A percentile compares a stretch with the other conserved stretches of the same genome.
These are phyloP conservation scores for Fusarium mundagurra DNA, from an alignment of 2,329 filamentous ascomycete species.

Conservation along the genomic window DNA sequence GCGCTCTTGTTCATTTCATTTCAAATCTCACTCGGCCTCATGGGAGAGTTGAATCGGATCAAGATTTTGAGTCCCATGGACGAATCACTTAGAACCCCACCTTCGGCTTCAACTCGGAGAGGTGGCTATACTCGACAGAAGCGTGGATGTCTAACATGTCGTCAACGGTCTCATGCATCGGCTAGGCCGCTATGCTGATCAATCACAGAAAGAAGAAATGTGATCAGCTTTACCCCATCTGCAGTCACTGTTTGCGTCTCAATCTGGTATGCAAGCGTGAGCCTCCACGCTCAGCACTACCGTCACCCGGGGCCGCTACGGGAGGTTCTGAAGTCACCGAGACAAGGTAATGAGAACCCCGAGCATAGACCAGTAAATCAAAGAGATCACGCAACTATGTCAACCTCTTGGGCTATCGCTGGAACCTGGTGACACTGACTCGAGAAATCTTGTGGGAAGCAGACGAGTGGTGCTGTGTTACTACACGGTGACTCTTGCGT, in stretches of 20 bases:
- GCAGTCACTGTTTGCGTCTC: neutral
- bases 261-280: neutral
- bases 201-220: neutral
- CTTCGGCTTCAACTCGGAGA: neutral
- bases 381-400: neutral
- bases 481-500: neutral
- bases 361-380: neutral
- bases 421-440: neutral
- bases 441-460: neutral
- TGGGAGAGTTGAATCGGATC: neutral
- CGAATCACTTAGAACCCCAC: neutral
- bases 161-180: conserved; percentile 6
- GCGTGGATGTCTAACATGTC: conserved; percentile 35
- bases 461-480: neutral
- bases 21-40: too few relatives aligned
- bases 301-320: neutral
- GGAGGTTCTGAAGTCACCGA: neutral
- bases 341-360: neutral
- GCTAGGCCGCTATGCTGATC: neutral
- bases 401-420: neutral
- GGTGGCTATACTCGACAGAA: conserved; percentile 35
- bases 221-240: neutral
- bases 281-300: neutral
- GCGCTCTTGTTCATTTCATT: neutral
- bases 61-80: neutral